Conservation (phyloP, 352 stramenopile species). For the Pythium rishiriense region DNA sequence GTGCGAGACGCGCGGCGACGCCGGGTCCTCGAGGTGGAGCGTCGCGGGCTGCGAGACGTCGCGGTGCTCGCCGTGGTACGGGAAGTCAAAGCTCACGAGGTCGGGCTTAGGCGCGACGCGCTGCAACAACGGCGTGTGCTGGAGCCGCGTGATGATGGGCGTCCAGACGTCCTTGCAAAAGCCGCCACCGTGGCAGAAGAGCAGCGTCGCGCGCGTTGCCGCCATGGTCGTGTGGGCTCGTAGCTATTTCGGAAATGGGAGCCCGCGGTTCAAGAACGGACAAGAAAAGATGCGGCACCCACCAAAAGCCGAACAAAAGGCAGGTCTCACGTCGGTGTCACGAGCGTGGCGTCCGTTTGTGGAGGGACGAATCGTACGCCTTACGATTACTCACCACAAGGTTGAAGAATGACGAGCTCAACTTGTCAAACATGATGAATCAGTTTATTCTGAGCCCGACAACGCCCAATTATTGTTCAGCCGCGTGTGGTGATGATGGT, state of each 20-base stretch:
- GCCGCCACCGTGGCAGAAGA: conserved; percentile 48
- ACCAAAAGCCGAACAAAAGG: background rate
- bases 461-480: background rate
- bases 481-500: conserved; percentile 12
- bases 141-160: conserved; percentile 41
- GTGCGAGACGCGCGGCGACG: conserved; percentile 35
- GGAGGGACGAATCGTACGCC: background rate
- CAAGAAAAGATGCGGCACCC: too few relatives aligned
- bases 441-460: background rate
- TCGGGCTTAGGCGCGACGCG: background rate
- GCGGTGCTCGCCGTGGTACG: conserved; percentile 42
- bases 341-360: background rate
- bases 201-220: conserved; percentile 27
- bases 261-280: too few relatives aligned
- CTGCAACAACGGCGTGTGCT: conserved; percentile 31
- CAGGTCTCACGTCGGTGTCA: background rate
- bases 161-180: conserved; percentile 55
- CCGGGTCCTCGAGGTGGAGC: conserved; percentile 29
- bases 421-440: background rate
- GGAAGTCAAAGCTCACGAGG: conserved; percentile 35
- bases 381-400: background rate
- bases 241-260: background rate
- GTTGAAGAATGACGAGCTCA: background rate
- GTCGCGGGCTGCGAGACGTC: conserved; percentile 36
- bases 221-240: background rate